phyloP scores from a whole-genome alignment of 2,329 filamentous ascomycete species.

The Macroventuria anomochaeta region DNA sequence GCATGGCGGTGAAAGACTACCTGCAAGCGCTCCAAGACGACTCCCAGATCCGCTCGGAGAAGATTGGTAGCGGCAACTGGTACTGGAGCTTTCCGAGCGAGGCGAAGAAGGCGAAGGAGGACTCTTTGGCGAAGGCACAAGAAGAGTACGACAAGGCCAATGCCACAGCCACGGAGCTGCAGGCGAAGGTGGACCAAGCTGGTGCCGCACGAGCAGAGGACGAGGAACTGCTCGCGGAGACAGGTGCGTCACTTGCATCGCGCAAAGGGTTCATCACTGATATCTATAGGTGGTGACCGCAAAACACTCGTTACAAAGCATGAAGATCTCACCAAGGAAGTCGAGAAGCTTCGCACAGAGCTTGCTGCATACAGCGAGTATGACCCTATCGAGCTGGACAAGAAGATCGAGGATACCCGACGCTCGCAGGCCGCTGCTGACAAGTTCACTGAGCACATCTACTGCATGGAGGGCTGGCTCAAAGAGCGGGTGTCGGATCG shows the following conservation, averaged over 20 bases:
- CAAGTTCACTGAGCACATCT: constrained; percentile 54
- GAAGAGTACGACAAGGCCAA: constrained; percentile 49
- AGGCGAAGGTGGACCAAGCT: constrained; percentile 49
- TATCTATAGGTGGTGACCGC: constrained; percentile 37
- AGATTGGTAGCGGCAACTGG: constrained; percentile 75
- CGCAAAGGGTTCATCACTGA: not conserved
- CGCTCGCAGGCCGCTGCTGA: constrained; percentile 42
- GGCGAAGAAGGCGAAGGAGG: constrained; percentile 57
- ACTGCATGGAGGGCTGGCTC: constrained; percentile 55
- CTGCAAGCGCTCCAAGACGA: constrained; percentile 68
- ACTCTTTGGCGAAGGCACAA: constrained; percentile 45
- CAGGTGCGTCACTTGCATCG: constrained; percentile 25
- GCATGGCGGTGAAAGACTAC: constrained; percentile 72
- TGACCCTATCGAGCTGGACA: constrained; percentile 55
- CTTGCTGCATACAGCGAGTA: constrained; percentile 55
- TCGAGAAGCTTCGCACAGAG: constrained; percentile 50
- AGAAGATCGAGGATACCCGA: constrained; percentile 45
- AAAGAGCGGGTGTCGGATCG: constrained; percentile 49
- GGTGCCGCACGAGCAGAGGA: constrained; percentile 49
- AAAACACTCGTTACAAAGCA: constrained; percentile 49
- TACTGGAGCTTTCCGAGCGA: constrained; percentile 72
- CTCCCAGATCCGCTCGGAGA: constrained; percentile 67
- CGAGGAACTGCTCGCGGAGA: constrained; percentile 45
- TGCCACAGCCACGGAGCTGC: constrained; percentile 46
- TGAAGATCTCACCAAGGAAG: constrained; percentile 44